Base-by-base conservation (phyloP, 768 basidiomycete genomes). In the Coprinopsis sp. region DNA sequence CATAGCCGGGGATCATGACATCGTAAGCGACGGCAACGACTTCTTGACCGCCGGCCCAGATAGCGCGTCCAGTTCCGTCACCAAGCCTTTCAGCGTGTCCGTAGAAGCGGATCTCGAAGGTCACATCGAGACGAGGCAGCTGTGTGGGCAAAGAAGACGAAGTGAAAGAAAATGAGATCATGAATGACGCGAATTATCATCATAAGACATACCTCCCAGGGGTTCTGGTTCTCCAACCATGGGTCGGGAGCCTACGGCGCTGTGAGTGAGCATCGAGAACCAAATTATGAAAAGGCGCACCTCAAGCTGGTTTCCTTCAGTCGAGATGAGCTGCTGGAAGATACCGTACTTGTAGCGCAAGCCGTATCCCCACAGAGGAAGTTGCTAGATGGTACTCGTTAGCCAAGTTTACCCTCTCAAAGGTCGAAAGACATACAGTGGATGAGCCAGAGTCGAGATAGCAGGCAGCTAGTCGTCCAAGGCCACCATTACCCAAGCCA, bases 291-390 rank as follows among this genome's bases (percentile, higher is more conserved):
- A 12, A 29, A 14, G 6, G 25, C 55, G 25, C 53, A 73, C 74
- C 69, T 92, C 89, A 2, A 91, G 79, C 58, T 91, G 90, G 36
- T 84, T 74, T 11, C 90, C 90, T 47, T 87, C 81, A 1, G 85
- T 84, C 13, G 82, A 85, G 61, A 97, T 91, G 51, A 92, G 78
- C 66, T 90, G 84, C 67, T 93, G 87, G 79, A 99, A 98, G 70
- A 98, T 96, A 45, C 93, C 93, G 57, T 92, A 94, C 63, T 90
- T 83, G 76, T 92, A 95, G 34, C 93, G 72, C 48, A 96, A 66
- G 33, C 93, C 93, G 57, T 97, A 97, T 36, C 95, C 95, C 92
- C 93, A 97, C 19, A 91, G 78, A 0, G 95, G 95, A 3, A 97
- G 76, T 64, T 94, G 85, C 58, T 77, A 60, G 11, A 46, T n/a